Base-by-base conservation (phyloP, 495 filamentous ascomycete genomes). In the Ramalina intermedia region DNA sequence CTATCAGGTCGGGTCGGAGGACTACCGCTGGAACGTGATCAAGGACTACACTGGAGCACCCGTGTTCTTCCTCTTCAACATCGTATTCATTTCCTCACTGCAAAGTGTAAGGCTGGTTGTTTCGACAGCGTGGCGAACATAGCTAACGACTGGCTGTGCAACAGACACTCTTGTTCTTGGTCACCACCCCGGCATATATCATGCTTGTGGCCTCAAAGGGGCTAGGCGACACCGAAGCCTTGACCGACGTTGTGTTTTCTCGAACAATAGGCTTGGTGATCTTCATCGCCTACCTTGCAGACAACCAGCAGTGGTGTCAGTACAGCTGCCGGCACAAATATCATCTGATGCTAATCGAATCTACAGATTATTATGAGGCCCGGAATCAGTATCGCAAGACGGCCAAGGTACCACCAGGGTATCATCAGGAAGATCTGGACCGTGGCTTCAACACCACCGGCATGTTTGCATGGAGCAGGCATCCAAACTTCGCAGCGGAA, bases 401-500 rank as follows among this genome's bases (percentile, higher is more conserved):
- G 5, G 85, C 79, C 40, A 82, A 84, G 60, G 76, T 88, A 11
- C 73, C 85, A 9, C 63, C 62, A 6, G 49, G 54, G 12, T 65
- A 60, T 58, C 69, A 70, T 60, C 75, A 78, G 47, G 81, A 79
- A 53, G 87, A 96, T 51, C 74, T 99, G 1, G 87, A 96, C 56
- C 80, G 93, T 40, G 93, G 93, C 41, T 99, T 99, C 63, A 74
- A 84, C 42, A 81, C 87, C 35, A 78, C 71, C 2, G 93, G 93
- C 0, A 70, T 99, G 18, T 99, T 83, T 82, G 81, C 79, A 0
- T 85, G 75, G 60, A 84, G 78, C 49, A 78, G 93, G 8, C 93
- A 99, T 63, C 93, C 93, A 37, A 96, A 96, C 66, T 96, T 96
- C 59, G 76, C 81, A 24, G 84, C 85, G 37, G 93, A 99, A 64